phyloP scores from a whole-genome alignment of 352 stramenopile species.

The Phytophthora colocasiae region DNA sequence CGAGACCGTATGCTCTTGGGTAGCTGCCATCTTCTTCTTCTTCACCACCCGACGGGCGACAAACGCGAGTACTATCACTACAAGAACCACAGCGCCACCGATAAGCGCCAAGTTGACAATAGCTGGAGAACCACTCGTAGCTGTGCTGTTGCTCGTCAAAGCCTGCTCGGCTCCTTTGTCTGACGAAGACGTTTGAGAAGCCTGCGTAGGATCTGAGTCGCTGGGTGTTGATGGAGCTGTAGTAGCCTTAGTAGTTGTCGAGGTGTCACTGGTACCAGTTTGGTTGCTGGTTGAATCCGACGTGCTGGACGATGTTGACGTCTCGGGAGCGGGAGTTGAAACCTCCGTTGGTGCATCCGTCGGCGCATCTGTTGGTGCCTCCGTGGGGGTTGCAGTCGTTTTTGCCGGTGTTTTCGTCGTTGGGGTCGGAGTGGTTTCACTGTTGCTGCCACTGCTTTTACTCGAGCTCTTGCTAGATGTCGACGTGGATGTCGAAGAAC shows the following conservation, averaged over 20 bases:
- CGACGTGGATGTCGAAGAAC: slow-evolving; percentile 9
- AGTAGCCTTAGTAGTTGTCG: slow-evolving; percentile 1
- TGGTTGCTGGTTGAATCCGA: slow-evolving; percentile 12
- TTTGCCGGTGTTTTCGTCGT: slow-evolving; percentile 23
- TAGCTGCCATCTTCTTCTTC: slow-evolving; percentile 39
- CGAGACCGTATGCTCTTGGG: slow-evolving; percentile 40
- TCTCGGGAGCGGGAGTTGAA: slow-evolving; percentile 1
- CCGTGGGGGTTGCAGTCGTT: slow-evolving; percentile 2
- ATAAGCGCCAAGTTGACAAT: slow-evolving; percentile 61
- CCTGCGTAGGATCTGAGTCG: slow-evolving; percentile 9
- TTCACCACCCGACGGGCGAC: slow-evolving; percentile 43
- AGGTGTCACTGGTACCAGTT: slow-evolving; percentile 3
- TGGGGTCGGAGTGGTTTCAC: slow-evolving; percentile 3
- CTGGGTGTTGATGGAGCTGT: neutral
- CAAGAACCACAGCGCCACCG: slow-evolving; percentile 42
- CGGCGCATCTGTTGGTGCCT: neutral
- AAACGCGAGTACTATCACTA: slow-evolving; percentile 59
- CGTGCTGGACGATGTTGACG: neutral
- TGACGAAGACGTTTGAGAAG: slow-evolving; percentile 5
- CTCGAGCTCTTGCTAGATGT: slow-evolving; percentile 12
- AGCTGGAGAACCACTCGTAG: slow-evolving; percentile 25
- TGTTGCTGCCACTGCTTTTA: slow-evolving; percentile 3
- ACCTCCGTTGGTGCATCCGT: slow-evolving; percentile 5
- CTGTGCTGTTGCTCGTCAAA: slow-evolving; percentile 14
- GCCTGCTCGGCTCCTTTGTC: slow-evolving; percentile 8